These are phyloP conservation scores for Trichophyton simii DNA, from an alignment of 2,329 filamentous ascomycete genomes.

Conservation along the genomic window DNA sequence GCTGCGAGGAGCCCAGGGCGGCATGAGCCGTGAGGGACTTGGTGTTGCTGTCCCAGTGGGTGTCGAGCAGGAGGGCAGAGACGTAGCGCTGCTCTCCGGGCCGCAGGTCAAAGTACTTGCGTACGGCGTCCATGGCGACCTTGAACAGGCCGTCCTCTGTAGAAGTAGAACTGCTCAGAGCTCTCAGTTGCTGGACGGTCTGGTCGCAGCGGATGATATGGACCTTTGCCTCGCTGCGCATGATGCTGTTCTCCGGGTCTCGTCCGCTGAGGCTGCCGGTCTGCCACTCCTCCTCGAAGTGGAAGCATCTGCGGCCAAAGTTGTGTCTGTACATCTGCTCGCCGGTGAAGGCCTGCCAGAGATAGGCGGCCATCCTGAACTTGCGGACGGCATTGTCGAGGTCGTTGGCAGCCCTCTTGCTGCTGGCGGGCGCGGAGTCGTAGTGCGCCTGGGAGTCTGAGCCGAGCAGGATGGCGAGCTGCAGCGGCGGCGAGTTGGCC, in stretches of 20 bases:
- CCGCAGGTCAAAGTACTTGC: conserved; percentile 59
- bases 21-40: conserved; percentile 69
- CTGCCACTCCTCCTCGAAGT: conserved; percentile 93
- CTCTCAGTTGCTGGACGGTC: conserved; percentile 71
- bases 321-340: conserved; percentile 92
- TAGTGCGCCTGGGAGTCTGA: conserved; percentile 80
- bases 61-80: conserved; percentile 72
- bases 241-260: conserved; percentile 56
- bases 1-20: conserved; percentile 59
- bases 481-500: conserved; percentile 65
- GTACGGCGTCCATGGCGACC: conserved; percentile 67
- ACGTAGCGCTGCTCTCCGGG: conserved; percentile 79
- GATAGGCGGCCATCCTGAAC: conserved; percentile 85
- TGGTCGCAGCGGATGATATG: conserved; percentile 74
- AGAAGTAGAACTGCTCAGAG: conserved; percentile 57
- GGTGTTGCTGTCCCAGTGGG: conserved; percentile 66
- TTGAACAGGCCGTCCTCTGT: conserved; percentile 60
- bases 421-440: conserved; percentile 53
- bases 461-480: conserved; percentile 75
- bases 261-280: conserved; percentile 64
- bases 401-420: conserved; percentile 65
- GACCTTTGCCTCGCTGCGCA: conserved; percentile 83
- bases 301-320: conserved; percentile 71
- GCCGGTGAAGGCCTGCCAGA: conserved; percentile 94
- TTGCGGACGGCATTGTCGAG: conserved; percentile 73